phyloP scores from a whole-genome alignment of 257 asterid genomes.

The Primulina eburnea region DNA sequence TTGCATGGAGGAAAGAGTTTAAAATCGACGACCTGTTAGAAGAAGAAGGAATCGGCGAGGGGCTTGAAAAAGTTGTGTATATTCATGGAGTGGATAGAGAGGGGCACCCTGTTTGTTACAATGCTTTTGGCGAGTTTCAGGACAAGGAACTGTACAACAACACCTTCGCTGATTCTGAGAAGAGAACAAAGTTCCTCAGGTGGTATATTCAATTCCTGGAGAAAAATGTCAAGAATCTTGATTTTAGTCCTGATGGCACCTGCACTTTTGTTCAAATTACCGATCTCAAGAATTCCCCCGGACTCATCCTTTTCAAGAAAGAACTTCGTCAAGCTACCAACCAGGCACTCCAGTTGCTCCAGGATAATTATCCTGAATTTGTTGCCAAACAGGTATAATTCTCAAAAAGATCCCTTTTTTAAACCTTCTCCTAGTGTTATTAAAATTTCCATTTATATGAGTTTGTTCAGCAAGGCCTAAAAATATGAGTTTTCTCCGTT shows the following conservation, averaged over 20 bases:
- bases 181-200: constrained; percentile 62
- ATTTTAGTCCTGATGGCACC: constrained; percentile 72
- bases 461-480: neutral
- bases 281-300: constrained; percentile 87
- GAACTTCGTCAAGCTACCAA: constrained; percentile 80
- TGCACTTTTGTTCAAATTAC: constrained; percentile 81
- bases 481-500: neutral
- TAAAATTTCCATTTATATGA: neutral
- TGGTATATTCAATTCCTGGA: constrained; percentile 80
- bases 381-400: constrained; percentile 84
- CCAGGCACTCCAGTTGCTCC: constrained; percentile 83
- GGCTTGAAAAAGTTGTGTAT: constrained; percentile 81
- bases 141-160: constrained; percentile 78
- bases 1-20: constrained; percentile 78
- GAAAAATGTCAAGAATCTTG: constrained; percentile 74
- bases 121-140: constrained; percentile 84
- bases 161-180: constrained; percentile 83
- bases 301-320: constrained; percentile 69
- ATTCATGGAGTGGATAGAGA: constrained; percentile 79
- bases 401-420: constrained; percentile 1
- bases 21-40: constrained; percentile 59
- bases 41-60: constrained; percentile 51
- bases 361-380: constrained; percentile 94
- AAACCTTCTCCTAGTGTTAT: neutral
- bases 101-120: constrained; percentile 84